Conservation (phyloP, 345 rosid genomes). For the Ceriops tagal region DNA sequence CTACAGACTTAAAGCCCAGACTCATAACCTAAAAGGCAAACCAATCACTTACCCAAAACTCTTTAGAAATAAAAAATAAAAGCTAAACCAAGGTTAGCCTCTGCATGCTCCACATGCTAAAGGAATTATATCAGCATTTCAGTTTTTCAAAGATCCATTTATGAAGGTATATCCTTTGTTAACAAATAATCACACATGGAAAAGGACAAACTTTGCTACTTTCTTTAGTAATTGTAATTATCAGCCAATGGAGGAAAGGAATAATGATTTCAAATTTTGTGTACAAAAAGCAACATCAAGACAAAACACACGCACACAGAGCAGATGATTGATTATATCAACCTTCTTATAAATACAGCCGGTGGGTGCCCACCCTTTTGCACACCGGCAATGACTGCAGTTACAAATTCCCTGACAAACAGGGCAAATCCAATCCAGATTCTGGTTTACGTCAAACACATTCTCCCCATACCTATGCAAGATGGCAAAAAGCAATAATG, state of each 20-base stretch:
- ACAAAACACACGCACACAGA: too few species aligned
- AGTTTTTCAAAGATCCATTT: too few species aligned
- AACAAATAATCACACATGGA: not conserved
- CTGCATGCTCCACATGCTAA: not conserved
- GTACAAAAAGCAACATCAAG: too few species aligned
- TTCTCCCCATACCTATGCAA: constrained; percentile 39
- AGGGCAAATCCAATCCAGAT: constrained; percentile 39
- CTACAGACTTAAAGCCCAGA: constrained; percentile 39
- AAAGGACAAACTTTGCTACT: not conserved
- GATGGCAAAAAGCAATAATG: not conserved
- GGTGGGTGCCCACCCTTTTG: constrained; percentile 33
- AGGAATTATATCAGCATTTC: not conserved
- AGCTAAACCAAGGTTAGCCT: not conserved
- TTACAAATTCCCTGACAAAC: constrained; percentile 41
- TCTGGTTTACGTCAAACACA: constrained; percentile 32
- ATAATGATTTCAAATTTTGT: too few species aligned
- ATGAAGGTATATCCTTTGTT: too few species aligned
- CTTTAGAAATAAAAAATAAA: constrained; percentile 4
- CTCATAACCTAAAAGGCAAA: constrained; percentile 19
- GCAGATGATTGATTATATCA: too few species aligned
- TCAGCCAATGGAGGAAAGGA: too few species aligned
- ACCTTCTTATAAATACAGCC: constrained; percentile 35
- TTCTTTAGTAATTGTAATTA: too few species aligned
- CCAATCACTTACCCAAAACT: too few species aligned
- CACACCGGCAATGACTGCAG: constrained; percentile 33